Percentiles rank a stretch among this genome's conserved stretches.
These are phyloP conservation scores for Globisporangium apiculatum DNA, from an alignment of 352 stramenopile species.

Conservation along the genomic window DNA sequence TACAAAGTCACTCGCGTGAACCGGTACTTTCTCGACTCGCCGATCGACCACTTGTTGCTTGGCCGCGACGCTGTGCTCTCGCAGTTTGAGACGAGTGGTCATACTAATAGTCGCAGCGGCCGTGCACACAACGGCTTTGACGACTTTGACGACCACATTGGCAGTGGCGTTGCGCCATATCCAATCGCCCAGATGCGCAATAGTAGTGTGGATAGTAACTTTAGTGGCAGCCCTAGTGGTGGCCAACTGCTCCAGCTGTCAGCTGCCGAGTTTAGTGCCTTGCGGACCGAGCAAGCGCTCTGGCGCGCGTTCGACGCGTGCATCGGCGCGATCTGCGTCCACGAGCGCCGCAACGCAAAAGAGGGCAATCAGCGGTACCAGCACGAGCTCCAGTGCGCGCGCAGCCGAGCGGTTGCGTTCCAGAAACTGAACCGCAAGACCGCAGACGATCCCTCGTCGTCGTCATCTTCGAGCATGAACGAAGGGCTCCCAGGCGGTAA, in stretches of 20 bases:
- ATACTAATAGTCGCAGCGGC: neutral
- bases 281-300: slow-evolving; percentile 57
- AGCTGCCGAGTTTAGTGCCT: slow-evolving; percentile 31
- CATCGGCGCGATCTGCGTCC: slow-evolving; percentile 47
- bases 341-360: slow-evolving; percentile 45
- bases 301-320: slow-evolving; percentile 76
- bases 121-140: slow-evolving; percentile 18
- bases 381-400: slow-evolving; percentile 36
- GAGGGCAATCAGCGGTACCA: slow-evolving; percentile 63
- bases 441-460: slow-evolving; percentile 23
- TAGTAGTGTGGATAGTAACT: slow-evolving; percentile 5
- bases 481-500: slow-evolving; percentile 51
- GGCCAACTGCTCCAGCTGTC: slow-evolving; percentile 18
- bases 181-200: slow-evolving; percentile 3
- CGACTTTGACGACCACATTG: slow-evolving; percentile 18
- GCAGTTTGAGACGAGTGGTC: slow-evolving; percentile 18
- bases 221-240: neutral
- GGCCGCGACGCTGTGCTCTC: slow-evolving; percentile 33
- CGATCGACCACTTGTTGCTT: slow-evolving; percentile 60
- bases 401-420: slow-evolving; percentile 44
- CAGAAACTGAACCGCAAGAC: slow-evolving; percentile 39
- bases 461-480: slow-evolving; percentile 28
- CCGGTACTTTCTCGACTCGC: slow-evolving; percentile 54
- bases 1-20: slow-evolving; percentile 57
- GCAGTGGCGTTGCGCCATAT: slow-evolving; percentile 4